Conservation (phyloP, 2,329 filamentous ascomycete genomes). For the Nannizziopsis arthrosporioides region DNA sequence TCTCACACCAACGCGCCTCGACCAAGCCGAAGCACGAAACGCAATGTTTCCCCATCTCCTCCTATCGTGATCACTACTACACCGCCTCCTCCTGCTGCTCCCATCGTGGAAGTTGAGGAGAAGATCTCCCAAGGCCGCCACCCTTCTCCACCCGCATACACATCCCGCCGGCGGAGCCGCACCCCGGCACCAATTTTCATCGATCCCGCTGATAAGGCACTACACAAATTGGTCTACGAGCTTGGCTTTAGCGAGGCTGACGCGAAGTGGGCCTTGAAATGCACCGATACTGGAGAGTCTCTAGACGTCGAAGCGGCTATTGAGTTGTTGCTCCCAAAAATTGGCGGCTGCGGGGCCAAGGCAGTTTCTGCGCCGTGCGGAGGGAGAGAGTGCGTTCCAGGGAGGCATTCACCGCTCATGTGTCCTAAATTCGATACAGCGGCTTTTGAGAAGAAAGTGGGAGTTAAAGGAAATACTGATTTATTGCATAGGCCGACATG, state of each 20-base stretch:
- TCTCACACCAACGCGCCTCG: background rate
- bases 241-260: constrained; percentile 48
- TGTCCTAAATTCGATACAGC: background rate
- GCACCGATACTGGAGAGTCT: constrained; percentile 50
- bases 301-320: constrained; percentile 48
- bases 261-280: constrained; percentile 46
- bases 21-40: background rate
- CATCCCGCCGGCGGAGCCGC: constrained; percentile 18
- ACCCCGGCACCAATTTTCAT: constrained; percentile 26
- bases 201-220: constrained; percentile 47
- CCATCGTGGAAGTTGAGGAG: constrained; percentile 13
- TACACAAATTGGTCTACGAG: constrained; percentile 44
- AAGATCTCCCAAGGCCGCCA: constrained; percentile 15
- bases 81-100: constrained; percentile 6
- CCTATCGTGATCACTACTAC: constrained; percentile 2
- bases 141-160: constrained; percentile 14
- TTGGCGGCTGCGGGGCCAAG: constrained; percentile 13
- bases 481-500: constrained; percentile 22
- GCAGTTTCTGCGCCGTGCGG: background rate
- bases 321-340: constrained; percentile 38
- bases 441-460: background rate
- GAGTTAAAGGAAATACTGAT: background rate
- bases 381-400: background rate
- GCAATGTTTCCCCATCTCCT: constrained; percentile 6
- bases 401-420: constrained; percentile 3